Percentiles rank a stretch among this genome's conserved stretches.
phyloP scores from a whole-genome alignment of 768 basidiomycete species.

The Fistulinella prunicolor region DNA sequence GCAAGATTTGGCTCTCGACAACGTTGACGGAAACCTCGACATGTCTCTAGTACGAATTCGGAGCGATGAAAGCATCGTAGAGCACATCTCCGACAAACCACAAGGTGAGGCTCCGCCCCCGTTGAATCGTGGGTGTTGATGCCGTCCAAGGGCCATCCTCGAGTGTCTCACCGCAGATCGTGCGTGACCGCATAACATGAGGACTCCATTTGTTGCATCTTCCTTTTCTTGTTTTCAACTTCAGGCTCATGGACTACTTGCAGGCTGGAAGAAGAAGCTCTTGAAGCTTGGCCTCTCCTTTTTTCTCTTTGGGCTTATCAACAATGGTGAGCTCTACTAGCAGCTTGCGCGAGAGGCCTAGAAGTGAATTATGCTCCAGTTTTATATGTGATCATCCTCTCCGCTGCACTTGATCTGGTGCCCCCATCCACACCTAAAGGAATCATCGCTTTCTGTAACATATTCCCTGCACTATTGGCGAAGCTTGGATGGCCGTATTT shows the following conservation, averaged over 20 bases:
- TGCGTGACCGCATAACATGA: conserved; percentile 2
- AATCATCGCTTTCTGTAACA: conserved; percentile 93
- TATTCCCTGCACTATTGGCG: conserved; percentile 79
- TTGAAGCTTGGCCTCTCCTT: conserved; percentile 58
- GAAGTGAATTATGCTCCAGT: conserved; percentile 42
- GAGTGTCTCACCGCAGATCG: conserved; percentile 7
- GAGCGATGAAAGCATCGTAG: conserved; percentile 12
- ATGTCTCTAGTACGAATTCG: no score
- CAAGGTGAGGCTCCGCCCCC: conserved; percentile 19
- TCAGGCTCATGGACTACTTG: conserved; percentile 15
- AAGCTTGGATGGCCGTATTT: conserved; percentile 94
- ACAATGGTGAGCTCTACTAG: conserved; percentile 60
- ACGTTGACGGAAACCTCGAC: no score
- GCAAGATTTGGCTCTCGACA: conserved; percentile 10
- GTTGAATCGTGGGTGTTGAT: conserved; percentile 26
- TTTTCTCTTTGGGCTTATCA: conserved; percentile 89
- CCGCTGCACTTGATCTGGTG: conserved; percentile 92
- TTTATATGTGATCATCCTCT: conserved; percentile 94
- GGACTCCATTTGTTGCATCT: conserved; percentile 23
- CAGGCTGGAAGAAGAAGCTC: conserved; percentile 28
- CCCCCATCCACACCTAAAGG: conserved; percentile 92
- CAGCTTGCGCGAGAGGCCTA: not conserved
- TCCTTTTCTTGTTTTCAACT: conserved; percentile 1
- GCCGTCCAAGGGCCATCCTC: conserved; percentile 19
- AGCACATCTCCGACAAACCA: conserved; percentile 17